Evolutionary conservation across 2,329 filamentous ascomycete genomes (phyloP).

Genomic region (Trichoderma semiorbis): DNA sequence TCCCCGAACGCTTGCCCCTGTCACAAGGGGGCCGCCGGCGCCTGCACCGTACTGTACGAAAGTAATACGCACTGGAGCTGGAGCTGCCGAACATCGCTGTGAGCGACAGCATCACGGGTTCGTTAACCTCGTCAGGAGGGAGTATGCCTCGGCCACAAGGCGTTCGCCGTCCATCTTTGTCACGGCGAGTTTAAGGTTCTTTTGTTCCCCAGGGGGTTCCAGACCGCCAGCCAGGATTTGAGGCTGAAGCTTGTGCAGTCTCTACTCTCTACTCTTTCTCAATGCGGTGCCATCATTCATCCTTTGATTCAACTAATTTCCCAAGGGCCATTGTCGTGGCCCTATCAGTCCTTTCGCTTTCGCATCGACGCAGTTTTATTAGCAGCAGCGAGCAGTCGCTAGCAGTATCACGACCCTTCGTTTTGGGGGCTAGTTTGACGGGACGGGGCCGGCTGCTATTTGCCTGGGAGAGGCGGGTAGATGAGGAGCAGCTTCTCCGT

Average conservation of each 20-base stretch:
- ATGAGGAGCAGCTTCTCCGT: conserved; percentile 7
- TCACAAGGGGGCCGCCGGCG: background rate
- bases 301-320: background rate
- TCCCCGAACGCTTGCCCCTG: conserved; percentile 14
- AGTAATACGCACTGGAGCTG: background rate
- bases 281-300: conserved; percentile 14
- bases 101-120: conserved; percentile 6
- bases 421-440: conserved; percentile 9
- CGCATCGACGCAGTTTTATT: background rate
- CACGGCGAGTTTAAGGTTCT: conserved; percentile 9
- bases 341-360: background rate
- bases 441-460: background rate
- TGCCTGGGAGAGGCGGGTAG: background rate
- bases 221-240: conserved; percentile 14
- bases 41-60: background rate
- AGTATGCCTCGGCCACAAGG: background rate
- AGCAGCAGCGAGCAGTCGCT: background rate
- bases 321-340: background rate
- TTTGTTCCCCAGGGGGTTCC: conserved; percentile 3
- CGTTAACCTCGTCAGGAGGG: background rate
- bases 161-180: background rate
- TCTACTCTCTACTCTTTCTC: background rate
- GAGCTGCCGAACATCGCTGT: background rate
- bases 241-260: conserved; percentile 5
- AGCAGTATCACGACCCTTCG: conserved; percentile 1